Percentiles rank a stretch among this genome's conserved stretches.
Evolutionary conservation across 1,139 yeast genomes (phyloP).

Genomic region (Zhuliangozyma blackwelliae): DNA sequence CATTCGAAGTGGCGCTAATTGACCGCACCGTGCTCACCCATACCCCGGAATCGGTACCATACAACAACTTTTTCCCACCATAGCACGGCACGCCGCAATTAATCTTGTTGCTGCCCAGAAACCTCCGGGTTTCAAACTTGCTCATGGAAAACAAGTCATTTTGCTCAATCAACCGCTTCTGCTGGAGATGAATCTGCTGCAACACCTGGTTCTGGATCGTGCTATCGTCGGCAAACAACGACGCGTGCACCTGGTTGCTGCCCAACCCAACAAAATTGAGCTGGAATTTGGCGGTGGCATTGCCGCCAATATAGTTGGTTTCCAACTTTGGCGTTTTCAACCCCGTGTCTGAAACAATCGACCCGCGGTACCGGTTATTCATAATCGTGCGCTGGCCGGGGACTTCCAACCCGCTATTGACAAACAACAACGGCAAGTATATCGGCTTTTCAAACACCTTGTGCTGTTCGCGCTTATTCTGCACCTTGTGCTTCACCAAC

Average conservation of each 20-base stretch:
- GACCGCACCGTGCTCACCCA: constrained; percentile 67
- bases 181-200: constrained; percentile 77
- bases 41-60: constrained; percentile 90
- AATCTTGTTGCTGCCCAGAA: constrained; percentile 67
- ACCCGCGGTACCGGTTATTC: constrained; percentile 30
- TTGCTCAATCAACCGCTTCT: constrained; percentile 62
- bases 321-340: constrained; percentile 28
- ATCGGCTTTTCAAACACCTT: constrained; percentile 92
- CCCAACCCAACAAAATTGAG: constrained; percentile 45
- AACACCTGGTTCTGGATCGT: constrained; percentile 75
- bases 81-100: constrained; percentile 94
- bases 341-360: constrained; percentile 36
- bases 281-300: constrained; percentile 40
- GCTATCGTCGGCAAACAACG: constrained; percentile 46
- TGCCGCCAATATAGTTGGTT: constrained; percentile 21
- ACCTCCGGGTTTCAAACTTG: constrained; percentile 69
- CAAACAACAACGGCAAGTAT: constrained; percentile 77
- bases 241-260: constrained; percentile 40
- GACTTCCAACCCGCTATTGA: constrained; percentile 73
- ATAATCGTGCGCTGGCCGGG: constrained; percentile 56
- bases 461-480: constrained; percentile 86
- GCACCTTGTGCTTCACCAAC: constrained; percentile 80
- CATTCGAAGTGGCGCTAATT: constrained; percentile 40
- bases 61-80: constrained; percentile 85
- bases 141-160: constrained; percentile 79